Evolutionary conservation across 805 yeast genomes (phyloP).

Genomic region (Zygotorulaspora sp.): DNA sequence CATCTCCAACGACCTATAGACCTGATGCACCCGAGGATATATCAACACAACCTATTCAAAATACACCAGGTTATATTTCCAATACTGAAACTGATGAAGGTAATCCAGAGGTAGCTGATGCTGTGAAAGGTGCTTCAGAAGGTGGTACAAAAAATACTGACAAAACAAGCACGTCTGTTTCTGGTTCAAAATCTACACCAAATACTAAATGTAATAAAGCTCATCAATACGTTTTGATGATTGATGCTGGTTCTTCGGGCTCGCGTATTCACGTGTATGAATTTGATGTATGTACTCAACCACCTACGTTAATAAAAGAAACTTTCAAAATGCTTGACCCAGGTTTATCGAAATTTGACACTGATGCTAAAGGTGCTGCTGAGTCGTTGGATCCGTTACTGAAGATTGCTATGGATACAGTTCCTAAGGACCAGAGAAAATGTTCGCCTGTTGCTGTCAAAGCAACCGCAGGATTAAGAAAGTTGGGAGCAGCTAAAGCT

Average conservation of each 20-base stretch:
- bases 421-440: slow-evolving; percentile 65
- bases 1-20: slow-evolving; percentile 17
- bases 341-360: slow-evolving; percentile 81
- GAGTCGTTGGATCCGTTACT: slow-evolving; percentile 80
- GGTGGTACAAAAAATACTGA: too few relatives aligned
- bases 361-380: slow-evolving; percentile 83
- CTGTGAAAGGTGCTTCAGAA: slow-evolving; percentile 20
- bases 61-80: slow-evolving; percentile 26
- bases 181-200: slow-evolving; percentile 7
- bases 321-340: slow-evolving; percentile 86
- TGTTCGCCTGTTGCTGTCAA: slow-evolving; percentile 96
- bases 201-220: slow-evolving; percentile 37
- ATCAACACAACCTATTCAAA: slow-evolving; percentile 19
- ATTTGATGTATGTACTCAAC: slow-evolving; percentile 79
- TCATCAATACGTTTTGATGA: slow-evolving; percentile 78
- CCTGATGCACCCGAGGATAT: slow-evolving; percentile 20
- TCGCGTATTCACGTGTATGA: slow-evolving; percentile 92
- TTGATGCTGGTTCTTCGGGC: slow-evolving; percentile 98
- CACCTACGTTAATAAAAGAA: slow-evolving; percentile 78
- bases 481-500: slow-evolving; percentile 74
- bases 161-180: not conserved
- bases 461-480: slow-evolving; percentile 95
- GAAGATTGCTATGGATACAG: slow-evolving; percentile 64
- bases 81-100: slow-evolving; percentile 19
- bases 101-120: slow-evolving; percentile 26